These are phyloP conservation scores for Ramaria rubella DNA, from an alignment of 768 basidiomycete genomes.

Conservation along the genomic window DNA sequence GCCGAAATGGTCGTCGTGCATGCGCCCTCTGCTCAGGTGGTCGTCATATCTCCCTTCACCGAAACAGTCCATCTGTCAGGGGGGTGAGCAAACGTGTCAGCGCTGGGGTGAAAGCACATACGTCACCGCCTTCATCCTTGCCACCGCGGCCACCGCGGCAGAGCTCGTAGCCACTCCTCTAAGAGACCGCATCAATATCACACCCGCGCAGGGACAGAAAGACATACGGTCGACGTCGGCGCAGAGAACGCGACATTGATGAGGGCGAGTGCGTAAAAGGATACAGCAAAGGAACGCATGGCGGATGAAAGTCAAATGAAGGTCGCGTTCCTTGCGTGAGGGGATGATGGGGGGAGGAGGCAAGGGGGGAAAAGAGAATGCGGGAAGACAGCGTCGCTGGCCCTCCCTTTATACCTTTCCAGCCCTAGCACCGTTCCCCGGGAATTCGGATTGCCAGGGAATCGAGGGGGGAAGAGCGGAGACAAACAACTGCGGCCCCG, in stretches of 20 bases:
- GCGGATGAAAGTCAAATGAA: slow-evolving; percentile 2
- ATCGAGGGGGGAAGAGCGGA: neutral
- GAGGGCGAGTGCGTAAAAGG: slow-evolving; percentile 4
- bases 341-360: neutral
- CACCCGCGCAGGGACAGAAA: no score
- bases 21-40: no score
- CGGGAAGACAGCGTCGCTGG: neutral
- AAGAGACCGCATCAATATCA: no score
- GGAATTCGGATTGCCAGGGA: neutral
- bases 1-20: no score
- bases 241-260: neutral
- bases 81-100: no score
- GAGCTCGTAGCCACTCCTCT: no score
- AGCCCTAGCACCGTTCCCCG: neutral
- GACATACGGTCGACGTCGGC: neutral
- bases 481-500: no score
- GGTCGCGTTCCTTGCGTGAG: neutral
- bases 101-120: no score
- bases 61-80: no score
- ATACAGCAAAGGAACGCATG: slow-evolving; percentile 7
- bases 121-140: no score
- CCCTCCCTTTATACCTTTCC: neutral
- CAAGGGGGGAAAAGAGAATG: neutral
- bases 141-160: no score
- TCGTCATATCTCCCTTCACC: no score